phyloP scores from a whole-genome alignment of 1,284 basidiomycete species.

The Trametes versicolor region DNA sequence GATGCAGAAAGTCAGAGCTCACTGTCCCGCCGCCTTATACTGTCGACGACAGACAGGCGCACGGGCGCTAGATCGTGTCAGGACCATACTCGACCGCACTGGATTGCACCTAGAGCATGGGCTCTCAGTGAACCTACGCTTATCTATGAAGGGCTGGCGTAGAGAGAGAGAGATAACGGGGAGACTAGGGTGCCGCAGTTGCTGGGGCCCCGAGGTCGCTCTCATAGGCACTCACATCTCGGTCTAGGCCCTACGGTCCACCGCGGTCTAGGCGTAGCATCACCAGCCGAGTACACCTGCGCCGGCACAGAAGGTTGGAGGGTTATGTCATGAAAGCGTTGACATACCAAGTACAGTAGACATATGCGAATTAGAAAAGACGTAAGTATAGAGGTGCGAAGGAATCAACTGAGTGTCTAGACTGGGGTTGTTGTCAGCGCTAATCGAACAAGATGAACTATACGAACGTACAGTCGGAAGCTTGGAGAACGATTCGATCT shows the following conservation, averaged over 20 bases:
- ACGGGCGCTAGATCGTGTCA: not conserved
- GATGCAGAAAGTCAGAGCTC: not conserved
- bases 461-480: not conserved
- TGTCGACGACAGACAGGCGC: not conserved
- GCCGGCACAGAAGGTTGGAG: not conserved
- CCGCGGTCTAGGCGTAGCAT: not conserved
- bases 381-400: no score
- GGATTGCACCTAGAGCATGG: slow-evolving; percentile 5
- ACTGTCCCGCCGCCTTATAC: not conserved
- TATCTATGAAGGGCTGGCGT: not conserved
- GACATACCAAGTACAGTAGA: no score
- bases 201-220: not conserved
- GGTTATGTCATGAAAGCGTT: no score
- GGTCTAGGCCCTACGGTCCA: not conserved
- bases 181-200: not conserved
- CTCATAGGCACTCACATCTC: not conserved
- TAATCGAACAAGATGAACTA: not conserved
- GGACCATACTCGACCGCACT: slow-evolving; percentile 4
- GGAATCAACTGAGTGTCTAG: not conserved
- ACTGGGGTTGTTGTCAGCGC: not conserved
- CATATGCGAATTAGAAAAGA: no score
- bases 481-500: not conserved
- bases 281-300: not conserved
- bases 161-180: not conserved
- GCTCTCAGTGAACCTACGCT: not conserved